A percentile compares a stretch with the other conserved stretches of the same genome.
Conservation (phyloP, 2,329 filamentous ascomycete species). For the Trichoderma citrinoviride region DNA sequence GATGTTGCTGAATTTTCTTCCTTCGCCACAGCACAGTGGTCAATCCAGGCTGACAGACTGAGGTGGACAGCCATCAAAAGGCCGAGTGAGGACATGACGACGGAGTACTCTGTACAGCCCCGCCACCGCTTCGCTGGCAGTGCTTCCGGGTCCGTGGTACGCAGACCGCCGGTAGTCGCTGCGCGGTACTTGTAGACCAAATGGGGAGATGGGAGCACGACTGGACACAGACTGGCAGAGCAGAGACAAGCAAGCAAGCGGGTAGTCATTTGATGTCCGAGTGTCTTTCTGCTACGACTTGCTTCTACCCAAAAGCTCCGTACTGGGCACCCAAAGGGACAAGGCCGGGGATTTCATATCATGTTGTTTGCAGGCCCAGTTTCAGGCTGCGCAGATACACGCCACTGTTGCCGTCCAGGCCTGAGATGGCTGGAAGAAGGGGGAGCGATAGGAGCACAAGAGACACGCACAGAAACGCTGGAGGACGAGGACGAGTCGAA, state of each 20-base stretch:
- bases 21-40: neutral
- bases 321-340: too few relatives aligned
- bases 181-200: neutral
- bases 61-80: neutral
- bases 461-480: too few relatives aligned
- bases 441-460: too few relatives aligned
- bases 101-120: conserved; percentile 15
- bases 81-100: conserved; percentile 5
- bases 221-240: too few relatives aligned
- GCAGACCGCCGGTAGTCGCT: conserved; percentile 20
- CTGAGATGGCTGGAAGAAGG: too few relatives aligned
- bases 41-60: neutral
- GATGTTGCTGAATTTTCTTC: neutral
- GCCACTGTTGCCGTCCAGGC: too few relatives aligned
- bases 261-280: too few relatives aligned
- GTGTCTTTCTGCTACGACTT: neutral
- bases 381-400: too few relatives aligned
- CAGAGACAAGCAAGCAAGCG: neutral
- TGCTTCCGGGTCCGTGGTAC: conserved; percentile 21
- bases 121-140: conserved; percentile 9
- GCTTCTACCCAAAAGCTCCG: neutral
- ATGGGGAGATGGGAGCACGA: too few relatives aligned
- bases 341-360: too few relatives aligned
- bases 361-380: too few relatives aligned
- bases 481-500: too few relatives aligned